A percentile compares a stretch with the other conserved stretches of the same genome.
These are phyloP conservation scores for Populus simonii DNA, from an alignment of 345 rosid genomes.

Conservation along the genomic window DNA sequence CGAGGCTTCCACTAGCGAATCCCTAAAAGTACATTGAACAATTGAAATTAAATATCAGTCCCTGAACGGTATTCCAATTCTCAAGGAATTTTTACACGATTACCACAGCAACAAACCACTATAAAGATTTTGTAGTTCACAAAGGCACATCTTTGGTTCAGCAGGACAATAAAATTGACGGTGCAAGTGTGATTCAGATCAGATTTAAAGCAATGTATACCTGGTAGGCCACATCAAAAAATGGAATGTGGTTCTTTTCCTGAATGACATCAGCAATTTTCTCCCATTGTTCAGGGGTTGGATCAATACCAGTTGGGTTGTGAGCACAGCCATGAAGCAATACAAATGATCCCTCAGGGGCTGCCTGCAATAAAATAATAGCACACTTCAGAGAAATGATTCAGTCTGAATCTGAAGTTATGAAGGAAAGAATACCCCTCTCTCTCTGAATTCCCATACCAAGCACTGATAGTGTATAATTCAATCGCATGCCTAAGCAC, in stretches of 20 bases:
- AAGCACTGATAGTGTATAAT: background rate
- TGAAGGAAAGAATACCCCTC: background rate
- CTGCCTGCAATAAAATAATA: conserved; percentile 49
- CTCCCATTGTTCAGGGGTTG: conserved; percentile 91
- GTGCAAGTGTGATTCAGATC: conserved; percentile 7
- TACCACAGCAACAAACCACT: background rate
- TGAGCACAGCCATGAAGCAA: conserved; percentile 99
- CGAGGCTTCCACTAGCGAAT: conserved; percentile 99
- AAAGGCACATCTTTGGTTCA: background rate
- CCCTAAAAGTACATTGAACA: conserved; percentile 48
- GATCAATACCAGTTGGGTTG: conserved; percentile 98
- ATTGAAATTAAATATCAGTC: conserved; percentile 2
- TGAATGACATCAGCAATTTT: conserved; percentile 84
- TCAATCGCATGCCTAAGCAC: background rate
- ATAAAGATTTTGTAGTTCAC: background rate
- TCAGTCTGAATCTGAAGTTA: background rate
- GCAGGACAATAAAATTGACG: background rate
- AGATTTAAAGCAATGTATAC: conserved; percentile 29
- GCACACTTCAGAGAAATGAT: background rate
- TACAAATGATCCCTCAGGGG: conserved; percentile 89
- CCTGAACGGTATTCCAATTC: background rate
- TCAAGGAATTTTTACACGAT: background rate
- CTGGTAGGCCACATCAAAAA: conserved; percentile 99
- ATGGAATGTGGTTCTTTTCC: conserved; percentile 90
- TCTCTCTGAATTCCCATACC: background rate